Evolutionary conservation across 139 green algal species (phyloP).

Genomic region (Chlamydomonas sp.): DNA sequence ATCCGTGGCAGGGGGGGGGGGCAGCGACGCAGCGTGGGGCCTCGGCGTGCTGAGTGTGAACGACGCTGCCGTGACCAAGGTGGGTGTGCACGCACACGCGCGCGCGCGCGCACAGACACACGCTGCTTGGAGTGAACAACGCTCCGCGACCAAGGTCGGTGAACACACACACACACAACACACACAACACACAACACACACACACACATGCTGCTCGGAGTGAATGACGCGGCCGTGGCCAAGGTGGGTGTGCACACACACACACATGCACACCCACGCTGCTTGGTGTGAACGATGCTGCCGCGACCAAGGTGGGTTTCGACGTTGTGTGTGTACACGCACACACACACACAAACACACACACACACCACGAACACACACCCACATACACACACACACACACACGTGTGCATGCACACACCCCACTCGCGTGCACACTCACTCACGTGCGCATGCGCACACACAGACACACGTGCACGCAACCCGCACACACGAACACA

Average conservation of each 20-base stretch:
- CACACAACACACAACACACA: constrained; percentile 31
- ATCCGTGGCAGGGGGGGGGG: too few relatives aligned
- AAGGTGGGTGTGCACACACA: too few relatives aligned
- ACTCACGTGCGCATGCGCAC: too few relatives aligned
- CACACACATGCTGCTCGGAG: constrained; percentile 34
- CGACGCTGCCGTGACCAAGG: constrained; percentile 13
- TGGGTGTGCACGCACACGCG: neutral
- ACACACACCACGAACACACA: too few relatives aligned
- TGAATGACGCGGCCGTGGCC: constrained; percentile 18
- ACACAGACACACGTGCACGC: too few relatives aligned
- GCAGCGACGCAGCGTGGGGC: constrained; percentile 41
- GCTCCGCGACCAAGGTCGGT: neutral
- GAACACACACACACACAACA: too few relatives aligned
- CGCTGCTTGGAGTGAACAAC: neutral
- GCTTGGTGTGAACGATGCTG: constrained; percentile 24
- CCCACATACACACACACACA: too few relatives aligned
- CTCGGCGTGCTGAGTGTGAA: constrained; percentile 31
- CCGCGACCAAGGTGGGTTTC: neutral
- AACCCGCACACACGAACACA: too few relatives aligned
- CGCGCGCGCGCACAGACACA: neutral
- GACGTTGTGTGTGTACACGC: neutral
- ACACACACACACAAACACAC: too few relatives aligned
- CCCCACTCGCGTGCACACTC: too few relatives aligned
- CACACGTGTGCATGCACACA: too few relatives aligned
- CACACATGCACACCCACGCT: too few relatives aligned